Evolutionary conservation across 805 yeast genomes (phyloP), one percentile per base, ranked within the genome.

Genomic region (Monosporozyma aerobia): DNA sequence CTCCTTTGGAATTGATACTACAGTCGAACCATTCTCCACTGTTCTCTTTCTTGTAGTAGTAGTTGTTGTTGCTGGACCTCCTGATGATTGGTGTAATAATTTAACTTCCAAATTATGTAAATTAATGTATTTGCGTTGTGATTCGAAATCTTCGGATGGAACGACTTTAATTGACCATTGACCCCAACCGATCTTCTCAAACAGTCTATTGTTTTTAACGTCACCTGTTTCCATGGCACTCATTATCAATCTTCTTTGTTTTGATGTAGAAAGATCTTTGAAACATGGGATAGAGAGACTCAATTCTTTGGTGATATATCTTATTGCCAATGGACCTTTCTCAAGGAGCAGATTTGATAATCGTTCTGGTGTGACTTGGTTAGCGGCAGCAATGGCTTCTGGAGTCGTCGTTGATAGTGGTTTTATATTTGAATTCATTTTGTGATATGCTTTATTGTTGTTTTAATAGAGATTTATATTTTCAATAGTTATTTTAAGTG

Each of bases 171-270:
- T 40, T 25, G 65, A 57, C 98, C 98, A 90, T 67, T 90, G 95
- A 54, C 98, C 98, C 98, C 98, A 90, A 23, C 97, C 97, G 33
- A 90, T 89, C 70, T 90, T 90, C 63, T 89, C 95, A 70, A 90
- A 90, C 14, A 85, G 79, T 44, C 86, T 83, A 5, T 71, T 65
- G 47, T 72, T 63, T 6, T 66, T 66, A 53, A 77, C 76, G 52
- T 80, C 83, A 9, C 87, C 85, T 57, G 80, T 78, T 60, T 89
- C 96, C 70, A 90, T 77, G 41, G 90, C 94, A 13, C 90, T 82
- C 84, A 90, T 90, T 32, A 90, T 90, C 53, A 90, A 77, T 54
- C 97, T 76, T 63, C 97, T 78, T 69, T 90, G 97, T 64, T 90
- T 90, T 10, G 95, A 87, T 22, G 89, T 75, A 1, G 95, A 85